Conservation (phyloP, 805 yeast species). For the Lipomyces mesembrius region DNA sequence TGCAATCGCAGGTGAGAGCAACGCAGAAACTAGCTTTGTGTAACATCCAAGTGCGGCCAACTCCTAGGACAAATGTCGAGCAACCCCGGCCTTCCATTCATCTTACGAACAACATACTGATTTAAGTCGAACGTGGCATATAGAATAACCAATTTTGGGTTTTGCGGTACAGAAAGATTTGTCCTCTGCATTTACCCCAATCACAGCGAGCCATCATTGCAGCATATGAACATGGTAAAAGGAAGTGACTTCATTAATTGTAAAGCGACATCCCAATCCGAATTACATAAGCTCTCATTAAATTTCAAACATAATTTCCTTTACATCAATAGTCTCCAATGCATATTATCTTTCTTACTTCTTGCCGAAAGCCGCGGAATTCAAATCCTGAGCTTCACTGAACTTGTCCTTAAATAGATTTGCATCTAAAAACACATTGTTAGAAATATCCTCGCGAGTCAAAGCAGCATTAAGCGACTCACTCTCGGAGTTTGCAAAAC, state of each 20-base stretch:
- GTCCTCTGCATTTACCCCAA: neutral
- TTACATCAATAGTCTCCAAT: neutral
- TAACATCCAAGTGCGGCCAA: no score
- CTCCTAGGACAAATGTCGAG: no score
- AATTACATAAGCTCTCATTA: neutral
- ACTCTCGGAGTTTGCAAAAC: slow-evolving; percentile 63
- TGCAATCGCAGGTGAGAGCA: no score
- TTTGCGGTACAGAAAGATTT: no score
- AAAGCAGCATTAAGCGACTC: slow-evolving; percentile 4
- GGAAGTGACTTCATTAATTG: neutral
- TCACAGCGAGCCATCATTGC: neutral
- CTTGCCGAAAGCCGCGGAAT: slow-evolving; percentile 51
- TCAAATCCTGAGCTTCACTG: slow-evolving; percentile 75
- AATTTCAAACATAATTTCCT: neutral
- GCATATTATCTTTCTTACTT: slow-evolving; percentile 2
- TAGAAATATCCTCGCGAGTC: slow-evolving; percentile 40
- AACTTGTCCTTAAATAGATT: slow-evolving; percentile 93
- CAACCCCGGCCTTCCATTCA: no score
- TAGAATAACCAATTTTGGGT: no score
- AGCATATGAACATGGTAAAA: neutral
- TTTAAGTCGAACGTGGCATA: no score
- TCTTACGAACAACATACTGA: no score
- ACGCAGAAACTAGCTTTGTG: no score
- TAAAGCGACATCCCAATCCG: neutral
- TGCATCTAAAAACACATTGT: slow-evolving; percentile 64